Base-by-base conservation (phyloP, 2,329 filamentous ascomycete species). In the Diaporthe ilicicola region DNA sequence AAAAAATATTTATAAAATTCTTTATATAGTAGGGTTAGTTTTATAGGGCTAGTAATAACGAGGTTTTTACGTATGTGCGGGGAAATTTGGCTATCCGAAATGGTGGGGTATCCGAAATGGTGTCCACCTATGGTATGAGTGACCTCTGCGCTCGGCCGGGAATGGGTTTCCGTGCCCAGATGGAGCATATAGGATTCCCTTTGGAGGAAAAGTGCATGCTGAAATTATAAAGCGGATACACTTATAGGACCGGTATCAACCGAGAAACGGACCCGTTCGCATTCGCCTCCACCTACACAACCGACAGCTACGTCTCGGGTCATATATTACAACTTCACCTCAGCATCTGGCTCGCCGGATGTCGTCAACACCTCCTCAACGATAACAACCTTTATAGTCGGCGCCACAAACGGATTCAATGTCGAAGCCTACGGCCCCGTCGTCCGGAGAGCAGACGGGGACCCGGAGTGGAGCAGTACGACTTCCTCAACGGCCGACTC, bases 221-320 rank as follows among this genome's bases (percentile, higher is more conserved):
- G 17, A 54, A 5, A 34, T 34, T 3, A 13, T 54, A 29, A 34
- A 54, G 51, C 13, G 61, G 61, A 2, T 65, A 8, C 24, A 13
- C 7, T 13, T 65, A 44, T 37, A 10, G 61, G 17, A 17, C 3
- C 2, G 61, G 42, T 3, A 22, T 61, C 10, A 13, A 39, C 19
- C 61, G 61, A 34, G 61, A 27, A 12, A 27, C 61, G 29, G 61
- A 65, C 15, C 61, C 61, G 5, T 65, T 65, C 15, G 61, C 61
- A 5, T 65, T 44, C 46, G 61, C 61, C 4, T 65, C 61, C 4
- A 39, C n/a, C 13, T 65, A 34, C 22, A 39, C 44, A 1, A 51
- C 12, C 46, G 12, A 65, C 61, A 65, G 13, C 6, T 65, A 65
- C 32, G 15, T 65, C 44, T 24, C 61, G 6, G 19, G n/a, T 29